Evolutionary conservation across 768 basidiomycete genomes (phyloP).

Genomic region (Leccinum truebloodii): DNA sequence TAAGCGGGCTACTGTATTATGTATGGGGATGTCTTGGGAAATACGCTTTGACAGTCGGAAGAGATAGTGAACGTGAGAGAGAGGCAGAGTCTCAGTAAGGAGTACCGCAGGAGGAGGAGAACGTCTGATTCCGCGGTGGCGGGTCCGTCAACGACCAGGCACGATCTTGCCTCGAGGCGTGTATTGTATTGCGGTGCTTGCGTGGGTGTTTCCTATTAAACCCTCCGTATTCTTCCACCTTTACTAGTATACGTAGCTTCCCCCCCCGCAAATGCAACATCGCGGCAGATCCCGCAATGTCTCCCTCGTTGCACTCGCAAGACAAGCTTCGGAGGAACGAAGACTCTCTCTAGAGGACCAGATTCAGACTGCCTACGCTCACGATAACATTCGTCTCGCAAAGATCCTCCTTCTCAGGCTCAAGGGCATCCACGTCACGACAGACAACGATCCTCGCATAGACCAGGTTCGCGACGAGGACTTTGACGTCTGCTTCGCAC

Average conservation of each 20-base stretch:
- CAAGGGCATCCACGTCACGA: conserved; percentile 58
- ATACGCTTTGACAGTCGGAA: not conserved
- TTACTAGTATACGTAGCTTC: conserved; percentile 11
- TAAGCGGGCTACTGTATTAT: not conserved
- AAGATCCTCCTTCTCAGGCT: conserved; percentile 63
- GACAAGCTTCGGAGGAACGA: conserved; percentile 46
- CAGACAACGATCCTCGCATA: conserved; percentile 63
- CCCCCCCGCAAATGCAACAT: conserved; percentile 27
- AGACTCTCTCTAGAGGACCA: conserved; percentile 56
- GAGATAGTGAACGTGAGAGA: conserved; percentile 8
- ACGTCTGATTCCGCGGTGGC: too few species aligned
- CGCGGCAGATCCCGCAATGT: conserved; percentile 46
- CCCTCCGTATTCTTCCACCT: conserved; percentile 1
- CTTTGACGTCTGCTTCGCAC: conserved; percentile 41
- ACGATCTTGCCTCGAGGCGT: not conserved
- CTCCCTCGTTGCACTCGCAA: conserved; percentile 43
- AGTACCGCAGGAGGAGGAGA: too few species aligned
- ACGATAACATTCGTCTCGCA: conserved; percentile 66
- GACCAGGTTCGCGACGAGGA: conserved; percentile 56
- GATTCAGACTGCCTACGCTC: conserved; percentile 65
- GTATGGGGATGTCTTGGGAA: conserved; percentile 11
- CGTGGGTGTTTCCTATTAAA: not conserved
- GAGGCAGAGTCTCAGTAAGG: too few species aligned
- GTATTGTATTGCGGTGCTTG: not conserved
- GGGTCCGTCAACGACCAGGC: not conserved